Conservation (phyloP, 2,329 filamentous ascomycete genomes). For the Pezicula radicicola region DNA sequence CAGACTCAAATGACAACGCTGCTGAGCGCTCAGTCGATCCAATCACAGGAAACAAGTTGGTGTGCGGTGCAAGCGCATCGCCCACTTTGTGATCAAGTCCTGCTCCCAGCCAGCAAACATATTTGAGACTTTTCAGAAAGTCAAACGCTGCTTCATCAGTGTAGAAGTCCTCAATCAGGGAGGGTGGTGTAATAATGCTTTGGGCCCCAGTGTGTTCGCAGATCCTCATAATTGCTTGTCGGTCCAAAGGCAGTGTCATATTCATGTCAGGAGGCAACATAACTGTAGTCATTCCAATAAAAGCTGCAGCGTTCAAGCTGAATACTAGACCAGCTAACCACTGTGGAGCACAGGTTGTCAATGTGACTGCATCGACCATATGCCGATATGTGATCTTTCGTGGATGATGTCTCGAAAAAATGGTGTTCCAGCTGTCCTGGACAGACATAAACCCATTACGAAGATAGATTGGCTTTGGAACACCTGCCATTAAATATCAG, state of each 20-base stretch:
- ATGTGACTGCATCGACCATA: neutral
- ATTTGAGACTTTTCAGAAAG: neutral
- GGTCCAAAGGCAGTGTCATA: neutral
- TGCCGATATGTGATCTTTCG: neutral
- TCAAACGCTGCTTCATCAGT: neutral
- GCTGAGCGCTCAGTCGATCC: neutral
- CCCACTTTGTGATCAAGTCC: neutral
- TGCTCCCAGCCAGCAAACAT: neutral
- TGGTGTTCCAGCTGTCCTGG: neutral
- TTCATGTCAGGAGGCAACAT: neutral
- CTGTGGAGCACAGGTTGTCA: neutral
- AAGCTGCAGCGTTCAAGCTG: neutral
- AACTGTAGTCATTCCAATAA: neutral
- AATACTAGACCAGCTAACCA: neutral
- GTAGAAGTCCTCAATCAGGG: neutral
- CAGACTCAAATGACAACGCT: neutral
- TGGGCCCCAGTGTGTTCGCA: neutral
- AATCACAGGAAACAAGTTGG: neutral
- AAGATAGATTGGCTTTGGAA: neutral
- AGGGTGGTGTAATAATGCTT: neutral
- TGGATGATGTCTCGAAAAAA: neutral
- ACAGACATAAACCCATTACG: neutral
- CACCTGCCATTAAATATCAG: neutral
- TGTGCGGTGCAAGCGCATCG: neutral
- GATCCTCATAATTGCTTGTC: neutral